A percentile compares a stretch with the other conserved stretches of the same genome.
These are phyloP conservation scores for Serpula lacrymans DNA, from an alignment of 768 basidiomycete genomes.

Conservation along the genomic window DNA sequence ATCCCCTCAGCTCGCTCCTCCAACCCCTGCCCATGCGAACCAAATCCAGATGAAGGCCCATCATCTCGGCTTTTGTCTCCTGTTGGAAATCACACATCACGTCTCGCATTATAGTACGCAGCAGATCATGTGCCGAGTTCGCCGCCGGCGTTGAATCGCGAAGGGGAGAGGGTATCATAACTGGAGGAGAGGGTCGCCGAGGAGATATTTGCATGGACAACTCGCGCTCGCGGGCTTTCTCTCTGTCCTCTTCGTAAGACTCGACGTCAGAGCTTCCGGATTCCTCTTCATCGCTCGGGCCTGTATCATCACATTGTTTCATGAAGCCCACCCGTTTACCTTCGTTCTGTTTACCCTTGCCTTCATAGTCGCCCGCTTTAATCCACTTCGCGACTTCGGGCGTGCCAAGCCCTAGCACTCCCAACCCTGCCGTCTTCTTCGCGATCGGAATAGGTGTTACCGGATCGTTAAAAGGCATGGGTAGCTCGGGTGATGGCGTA, in stretches of 20 bases:
- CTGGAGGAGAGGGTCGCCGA: conserved; percentile 36
- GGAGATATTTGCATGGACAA: conserved; percentile 59
- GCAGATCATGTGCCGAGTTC: conserved; percentile 48
- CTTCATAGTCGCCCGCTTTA: conserved; percentile 35
- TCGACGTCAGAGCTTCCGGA: neutral
- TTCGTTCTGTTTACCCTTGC: conserved; percentile 19
- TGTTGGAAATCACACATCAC: conserved; percentile 71
- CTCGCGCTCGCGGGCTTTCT: conserved; percentile 27
- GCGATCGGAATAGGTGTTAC: conserved; percentile 28
- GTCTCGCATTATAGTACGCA: conserved; percentile 64
- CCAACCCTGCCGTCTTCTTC: conserved; percentile 21
- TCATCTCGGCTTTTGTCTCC: conserved; percentile 69
- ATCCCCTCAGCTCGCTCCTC: conserved; percentile 58
- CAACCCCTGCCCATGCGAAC: conserved; percentile 68
- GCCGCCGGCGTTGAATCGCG: conserved; percentile 21
- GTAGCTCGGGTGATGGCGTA: conserved; percentile 27
- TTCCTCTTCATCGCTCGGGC: conserved; percentile 15
- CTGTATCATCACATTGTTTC: conserved; percentile 20
- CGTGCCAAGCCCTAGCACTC: conserved; percentile 44
- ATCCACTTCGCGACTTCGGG: conserved; percentile 55
- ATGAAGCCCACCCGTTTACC: conserved; percentile 49
- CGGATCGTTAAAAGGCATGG: conserved; percentile 19
- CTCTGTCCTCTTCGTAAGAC: conserved; percentile 18
- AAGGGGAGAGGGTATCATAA: conserved; percentile 37
- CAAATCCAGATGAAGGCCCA: conserved; percentile 71